Evolutionary conservation across 1,284 basidiomycete species (phyloP), one percentile per base, ranked within the genome.

Genomic region (Irpex sp.): DNA sequence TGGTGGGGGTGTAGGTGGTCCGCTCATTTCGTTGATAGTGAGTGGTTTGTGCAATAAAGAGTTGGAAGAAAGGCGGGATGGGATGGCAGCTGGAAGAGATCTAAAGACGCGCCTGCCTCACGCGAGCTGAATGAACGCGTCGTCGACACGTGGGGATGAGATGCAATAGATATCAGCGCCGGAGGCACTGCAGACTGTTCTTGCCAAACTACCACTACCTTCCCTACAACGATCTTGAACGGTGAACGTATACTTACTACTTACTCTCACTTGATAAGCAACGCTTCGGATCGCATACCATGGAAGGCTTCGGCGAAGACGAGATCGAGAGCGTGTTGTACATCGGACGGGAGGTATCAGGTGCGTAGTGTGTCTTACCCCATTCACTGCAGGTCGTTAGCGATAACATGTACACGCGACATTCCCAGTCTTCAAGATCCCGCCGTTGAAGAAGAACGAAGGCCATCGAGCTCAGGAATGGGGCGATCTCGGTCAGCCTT

Each of bases 261-360:
- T 60, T 53, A n/a, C 33, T 11, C 2, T 51, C 50, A 7, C 33
- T 17, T 19, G 9, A 33, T 31, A 9, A 50, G 35, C 54, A 56
- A 51, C 9, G 49, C 49, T 50, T 63, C 17, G 59, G 33, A 54
- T 5, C 26, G 26, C 46, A 35, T 58, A 62, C 19, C 26, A 85
- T 89, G 86, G 83, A 87, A 62, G 75, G 78, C 13, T 76, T 82
- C 61, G 83, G 68, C 7, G 69, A 86, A 65, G 90, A 92, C 59
- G 90, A 93, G 69, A 88, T 94, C 67, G 90, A 95, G 75, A 92
- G 90, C 57, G 85, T 95, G 66, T 78, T 96, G 35, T 95, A 93
- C 71, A 89, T 96, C 63, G 90, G 86, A 37, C 82, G 94, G 61
- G 94, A 96, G 77, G 83, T 93, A 63, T 94, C 89, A 78, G 93